Conservation (phyloP, 345 rosid species). For the Hirschfeldia incana region DNA sequence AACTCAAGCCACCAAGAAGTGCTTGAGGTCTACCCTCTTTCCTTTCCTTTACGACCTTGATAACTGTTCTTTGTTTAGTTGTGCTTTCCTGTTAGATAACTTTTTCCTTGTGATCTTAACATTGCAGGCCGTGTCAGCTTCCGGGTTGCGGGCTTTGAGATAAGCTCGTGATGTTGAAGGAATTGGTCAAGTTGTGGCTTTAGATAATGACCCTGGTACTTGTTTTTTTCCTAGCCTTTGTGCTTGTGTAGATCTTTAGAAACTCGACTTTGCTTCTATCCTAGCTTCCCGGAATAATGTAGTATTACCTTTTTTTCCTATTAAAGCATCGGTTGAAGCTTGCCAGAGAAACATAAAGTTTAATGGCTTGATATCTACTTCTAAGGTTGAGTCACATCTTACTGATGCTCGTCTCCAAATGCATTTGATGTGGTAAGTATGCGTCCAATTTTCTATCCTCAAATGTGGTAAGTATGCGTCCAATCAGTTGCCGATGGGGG, state of each 20-base stretch:
- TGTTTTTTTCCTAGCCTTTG: not conserved
- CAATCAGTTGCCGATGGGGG: slow-evolving; percentile 97
- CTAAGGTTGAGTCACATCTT: slow-evolving; percentile 92
- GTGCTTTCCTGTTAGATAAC: not conserved
- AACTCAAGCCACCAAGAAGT: slow-evolving; percentile 81
- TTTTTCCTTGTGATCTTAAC: slow-evolving; percentile 16
- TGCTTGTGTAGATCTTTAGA: too few relatives aligned
- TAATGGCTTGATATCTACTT: slow-evolving; percentile 81
- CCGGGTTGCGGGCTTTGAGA: slow-evolving; percentile 92
- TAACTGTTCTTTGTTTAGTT: not conserved
- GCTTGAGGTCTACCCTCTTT: slow-evolving; percentile 62
- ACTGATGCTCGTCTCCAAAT: slow-evolving; percentile 95
- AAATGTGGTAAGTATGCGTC: slow-evolving; percentile 33
- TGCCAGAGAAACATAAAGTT: slow-evolving; percentile 52
- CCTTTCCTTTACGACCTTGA: slow-evolving; percentile 3
- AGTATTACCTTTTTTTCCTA: slow-evolving; percentile 1
- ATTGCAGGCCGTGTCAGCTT: slow-evolving; percentile 88
- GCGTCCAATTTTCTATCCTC: not conserved
- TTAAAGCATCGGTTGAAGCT: slow-evolving; percentile 65
- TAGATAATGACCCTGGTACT: slow-evolving; percentile 91
- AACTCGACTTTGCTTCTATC: not conserved
- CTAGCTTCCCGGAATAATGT: too few relatives aligned
- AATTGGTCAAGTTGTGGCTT: slow-evolving; percentile 89
- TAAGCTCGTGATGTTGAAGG: slow-evolving; percentile 93
- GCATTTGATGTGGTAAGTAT: slow-evolving; percentile 86